Conservation (phyloP, 352 stramenopile genomes). For the Phytophthora agathidicida region DNA sequence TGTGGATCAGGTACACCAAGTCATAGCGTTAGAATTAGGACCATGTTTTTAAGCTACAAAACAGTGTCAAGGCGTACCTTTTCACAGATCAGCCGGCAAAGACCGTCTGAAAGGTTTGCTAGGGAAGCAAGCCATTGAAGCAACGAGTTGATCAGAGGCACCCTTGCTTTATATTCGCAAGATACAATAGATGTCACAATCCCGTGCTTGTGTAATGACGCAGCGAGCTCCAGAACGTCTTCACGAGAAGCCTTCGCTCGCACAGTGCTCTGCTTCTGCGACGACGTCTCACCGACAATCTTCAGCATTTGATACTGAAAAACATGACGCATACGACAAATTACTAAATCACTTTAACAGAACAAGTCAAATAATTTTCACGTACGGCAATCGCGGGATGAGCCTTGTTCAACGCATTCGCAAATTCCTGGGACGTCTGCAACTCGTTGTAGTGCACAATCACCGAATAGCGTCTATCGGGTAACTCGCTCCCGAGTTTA, state of each 20-base stretch:
- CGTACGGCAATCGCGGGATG: slow-evolving; percentile 72
- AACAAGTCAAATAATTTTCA: neutral
- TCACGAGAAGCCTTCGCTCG: slow-evolving; percentile 67
- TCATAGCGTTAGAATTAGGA: slow-evolving; percentile 16
- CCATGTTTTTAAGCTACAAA: neutral
- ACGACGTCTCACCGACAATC: slow-evolving; percentile 74
- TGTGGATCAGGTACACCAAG: slow-evolving; percentile 11
- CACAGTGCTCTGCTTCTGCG: slow-evolving; percentile 77
- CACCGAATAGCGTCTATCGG: slow-evolving; percentile 84
- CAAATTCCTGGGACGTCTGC: slow-evolving; percentile 88
- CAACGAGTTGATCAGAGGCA: slow-evolving; percentile 70
- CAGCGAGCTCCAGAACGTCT: slow-evolving; percentile 77
- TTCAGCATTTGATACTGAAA: slow-evolving; percentile 84
- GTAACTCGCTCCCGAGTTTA: slow-evolving; percentile 52
- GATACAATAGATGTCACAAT: slow-evolving; percentile 85
- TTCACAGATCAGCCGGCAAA: slow-evolving; percentile 87
- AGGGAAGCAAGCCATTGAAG: slow-evolving; percentile 83
- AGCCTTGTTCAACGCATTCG: slow-evolving; percentile 68
- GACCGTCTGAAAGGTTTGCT: slow-evolving; percentile 78
- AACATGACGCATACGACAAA: slow-evolving; percentile 4
- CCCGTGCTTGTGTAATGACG: slow-evolving; percentile 65
- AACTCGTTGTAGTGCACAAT: slow-evolving; percentile 95
- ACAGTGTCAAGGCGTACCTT: slow-evolving; percentile 38
- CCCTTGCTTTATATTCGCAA: slow-evolving; percentile 75
- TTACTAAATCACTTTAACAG: neutral